These are phyloP conservation scores for Fusarium vanettenii DNA, from an alignment of 2,329 filamentous ascomycete genomes.

Conservation along the genomic window DNA sequence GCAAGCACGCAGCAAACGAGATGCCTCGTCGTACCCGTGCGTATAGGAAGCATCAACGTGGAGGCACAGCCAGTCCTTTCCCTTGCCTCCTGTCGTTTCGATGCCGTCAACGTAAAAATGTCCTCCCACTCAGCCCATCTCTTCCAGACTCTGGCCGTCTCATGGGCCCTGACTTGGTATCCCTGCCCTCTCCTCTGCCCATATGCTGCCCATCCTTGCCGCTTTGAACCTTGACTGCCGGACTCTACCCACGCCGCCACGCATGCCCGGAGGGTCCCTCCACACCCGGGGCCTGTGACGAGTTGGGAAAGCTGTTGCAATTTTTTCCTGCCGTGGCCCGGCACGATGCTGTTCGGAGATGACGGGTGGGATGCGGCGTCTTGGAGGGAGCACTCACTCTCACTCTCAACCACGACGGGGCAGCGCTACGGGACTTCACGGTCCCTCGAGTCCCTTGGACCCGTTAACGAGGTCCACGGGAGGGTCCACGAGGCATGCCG, in stretches of 20 bases:
- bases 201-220: constrained; percentile 25
- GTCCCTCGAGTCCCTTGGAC: constrained; percentile 15
- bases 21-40: constrained; percentile 3
- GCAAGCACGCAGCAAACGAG: neutral
- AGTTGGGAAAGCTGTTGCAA: constrained; percentile 23
- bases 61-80: neutral
- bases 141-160: neutral
- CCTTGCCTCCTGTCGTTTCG: neutral
- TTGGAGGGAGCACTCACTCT: neutral
- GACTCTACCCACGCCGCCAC: constrained; percentile 25
- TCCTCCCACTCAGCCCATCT: neutral
- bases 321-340: constrained; percentile 19
- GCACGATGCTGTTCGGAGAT: constrained; percentile 39
- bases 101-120: neutral
- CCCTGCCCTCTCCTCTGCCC: constrained; percentile 10
- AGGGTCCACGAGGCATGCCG: constrained; percentile 17
- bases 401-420: constrained; percentile 16
- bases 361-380: constrained; percentile 33
- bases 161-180: neutral
- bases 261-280: constrained; percentile 30
- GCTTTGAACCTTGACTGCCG: constrained; percentile 20
- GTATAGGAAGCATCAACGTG: neutral
- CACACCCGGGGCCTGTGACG: constrained; percentile 16
- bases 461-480: constrained; percentile 28
- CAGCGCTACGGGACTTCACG: constrained; percentile 35